A percentile compares a stretch with the other conserved stretches of the same genome.
phyloP scores from a whole-genome alignment of 2,329 filamentous ascomycete genomes.

The Diplodia intermedia region DNA sequence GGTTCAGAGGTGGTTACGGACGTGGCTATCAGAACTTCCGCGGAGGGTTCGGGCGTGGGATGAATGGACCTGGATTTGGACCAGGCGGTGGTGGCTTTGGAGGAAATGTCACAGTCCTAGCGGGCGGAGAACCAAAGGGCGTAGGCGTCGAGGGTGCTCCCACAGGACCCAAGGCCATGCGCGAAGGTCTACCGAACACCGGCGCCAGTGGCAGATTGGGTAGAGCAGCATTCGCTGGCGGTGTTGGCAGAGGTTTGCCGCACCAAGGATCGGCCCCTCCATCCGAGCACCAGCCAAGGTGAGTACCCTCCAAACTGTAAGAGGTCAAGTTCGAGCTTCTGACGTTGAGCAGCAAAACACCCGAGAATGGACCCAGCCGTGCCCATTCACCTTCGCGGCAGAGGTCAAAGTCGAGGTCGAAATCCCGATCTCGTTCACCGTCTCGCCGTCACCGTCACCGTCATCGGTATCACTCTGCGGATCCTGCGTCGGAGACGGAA shows the following conservation, averaged over 20 bases:
- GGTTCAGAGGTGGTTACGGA: conserved; percentile 50
- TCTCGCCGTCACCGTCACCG: conserved; percentile 56
- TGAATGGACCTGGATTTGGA: conserved; percentile 37
- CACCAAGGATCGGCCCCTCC: conserved; percentile 15
- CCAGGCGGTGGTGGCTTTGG: conserved; percentile 37
- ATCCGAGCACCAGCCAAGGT: conserved; percentile 24
- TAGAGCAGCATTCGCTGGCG: conserved; percentile 20
- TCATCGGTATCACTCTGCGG: conserved; percentile 61
- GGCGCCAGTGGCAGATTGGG: conserved; percentile 69
- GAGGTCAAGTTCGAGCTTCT: not conserved
- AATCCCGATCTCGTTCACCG: conserved; percentile 46
- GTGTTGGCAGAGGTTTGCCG: conserved; percentile 4
- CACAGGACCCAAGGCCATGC: conserved; percentile 92
- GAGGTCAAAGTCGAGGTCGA: conserved; percentile 41
- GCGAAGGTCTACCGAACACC: conserved; percentile 84
- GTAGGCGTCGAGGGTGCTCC: conserved; percentile 76
- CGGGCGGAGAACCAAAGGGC: conserved; percentile 51
- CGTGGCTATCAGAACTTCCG: conserved; percentile 53
- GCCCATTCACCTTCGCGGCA: conserved; percentile 46
- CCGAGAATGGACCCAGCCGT: conserved; percentile 48
- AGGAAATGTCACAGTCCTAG: conserved; percentile 46
- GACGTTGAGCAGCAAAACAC: conserved; percentile 40
- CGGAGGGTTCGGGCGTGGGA: conserved; percentile 56
- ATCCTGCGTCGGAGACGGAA: conserved; percentile 44
- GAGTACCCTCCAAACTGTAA: not conserved